Evolutionary conservation across 257 asterid species (phyloP).

Genomic region (Solanum appendiculatum): DNA sequence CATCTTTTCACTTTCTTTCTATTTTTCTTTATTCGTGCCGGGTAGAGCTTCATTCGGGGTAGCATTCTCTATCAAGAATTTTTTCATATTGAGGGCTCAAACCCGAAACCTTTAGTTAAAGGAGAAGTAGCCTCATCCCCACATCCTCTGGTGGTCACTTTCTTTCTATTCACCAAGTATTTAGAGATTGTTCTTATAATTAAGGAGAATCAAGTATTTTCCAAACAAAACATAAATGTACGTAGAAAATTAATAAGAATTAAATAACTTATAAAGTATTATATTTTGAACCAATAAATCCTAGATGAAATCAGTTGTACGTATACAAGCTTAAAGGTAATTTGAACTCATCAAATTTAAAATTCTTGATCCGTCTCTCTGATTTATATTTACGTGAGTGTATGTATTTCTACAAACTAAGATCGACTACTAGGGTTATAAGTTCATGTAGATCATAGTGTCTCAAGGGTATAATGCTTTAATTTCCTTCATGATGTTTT

Average conservation of each 20-base stretch:
- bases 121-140: background rate
- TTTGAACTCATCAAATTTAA: background rate
- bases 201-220: background rate
- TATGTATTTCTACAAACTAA: background rate
- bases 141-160: background rate
- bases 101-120: background rate
- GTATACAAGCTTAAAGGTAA: background rate
- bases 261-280: too few species aligned
- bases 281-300: background rate
- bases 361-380: background rate
- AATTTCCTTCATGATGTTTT: background rate
- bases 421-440: background rate
- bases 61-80: background rate
- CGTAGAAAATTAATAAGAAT: background rate
- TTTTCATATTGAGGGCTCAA: background rate
- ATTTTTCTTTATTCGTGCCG: too few species aligned
- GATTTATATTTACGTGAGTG: background rate
- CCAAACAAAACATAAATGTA: background rate
- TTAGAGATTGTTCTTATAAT: background rate
- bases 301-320: background rate
- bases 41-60: background rate
- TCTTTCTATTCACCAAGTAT: background rate
- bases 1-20: too few species aligned
- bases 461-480: background rate
- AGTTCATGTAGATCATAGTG: background rate